Evolutionary conservation across 352 stramenopile genomes (phyloP), one percentile per base, ranked within the genome.

Genomic region (Phytophthora boehmeriae): DNA sequence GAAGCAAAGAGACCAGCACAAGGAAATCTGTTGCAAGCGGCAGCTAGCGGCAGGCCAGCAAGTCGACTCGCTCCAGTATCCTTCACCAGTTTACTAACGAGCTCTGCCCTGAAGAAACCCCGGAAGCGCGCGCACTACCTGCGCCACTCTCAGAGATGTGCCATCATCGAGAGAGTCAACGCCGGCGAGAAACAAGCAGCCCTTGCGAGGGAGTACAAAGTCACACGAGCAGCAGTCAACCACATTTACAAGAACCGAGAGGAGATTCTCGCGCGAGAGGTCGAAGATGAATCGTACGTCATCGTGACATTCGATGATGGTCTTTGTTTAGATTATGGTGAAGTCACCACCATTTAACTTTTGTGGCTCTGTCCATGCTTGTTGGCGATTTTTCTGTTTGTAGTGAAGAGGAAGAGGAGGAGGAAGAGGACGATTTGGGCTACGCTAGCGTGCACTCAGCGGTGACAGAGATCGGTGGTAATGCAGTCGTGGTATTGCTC

Each of bases 161-260:
- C 34, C 52, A 77, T 77, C 55, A 80, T 80, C 42, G 42, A 59
- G 13, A 67, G 71, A 19, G 75, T 80, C 42, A 54, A 69, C 41
- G 38, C 41, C 41, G 68, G 72, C 16, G 72, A 80, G 45, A 75
- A 75, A 52, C 72, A 80, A 23, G 66, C 63, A 5, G 63, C 63
- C 16, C 61, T 80, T n/a, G 71, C 71, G 17, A 41, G 34, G 34
- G 34, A 41, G 9, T 41, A 19, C 34, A 41, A 41, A 17, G 34
- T 41, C 11, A 41, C 72, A 38, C 58, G 71, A 2, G 71, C 71
- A 20, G 71, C 71, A 36, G 69, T 80, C 38, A 77, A 64, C 43
- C 63, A 75, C 50, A 80, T 75, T 59, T 75, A 75, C 55, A 77
- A 80, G 59, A 80, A 80, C 39, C 72, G 67, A 28, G 45, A 67